phyloP scores from a whole-genome alignment of 352 stramenopile species.

The Hyaloperonospora brassicae region DNA sequence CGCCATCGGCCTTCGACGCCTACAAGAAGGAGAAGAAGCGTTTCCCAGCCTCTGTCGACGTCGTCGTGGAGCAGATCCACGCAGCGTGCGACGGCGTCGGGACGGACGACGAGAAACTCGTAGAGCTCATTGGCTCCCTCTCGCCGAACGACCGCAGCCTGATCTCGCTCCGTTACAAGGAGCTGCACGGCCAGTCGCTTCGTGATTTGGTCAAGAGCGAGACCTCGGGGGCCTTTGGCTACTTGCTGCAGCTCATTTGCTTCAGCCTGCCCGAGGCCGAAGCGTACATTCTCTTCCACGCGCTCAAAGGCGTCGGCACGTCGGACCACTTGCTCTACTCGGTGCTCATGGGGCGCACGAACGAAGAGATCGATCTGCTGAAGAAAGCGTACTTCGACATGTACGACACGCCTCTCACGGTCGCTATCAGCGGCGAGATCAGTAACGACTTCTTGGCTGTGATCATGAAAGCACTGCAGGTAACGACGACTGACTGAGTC shows the following conservation, averaged over 20 bases:
- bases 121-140: conserved; percentile 39
- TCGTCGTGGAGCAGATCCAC: conserved; percentile 54
- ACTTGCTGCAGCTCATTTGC: conserved; percentile 47
- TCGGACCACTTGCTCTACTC: conserved; percentile 58
- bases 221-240: conserved; percentile 53
- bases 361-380: conserved; percentile 41
- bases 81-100: conserved; percentile 49
- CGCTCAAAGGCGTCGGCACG: conserved; percentile 45
- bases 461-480: conserved; percentile 45
- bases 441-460: conserved; percentile 42
- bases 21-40: conserved; percentile 54
- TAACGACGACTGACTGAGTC: conserved; percentile 3
- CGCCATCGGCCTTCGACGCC: conserved; percentile 44
- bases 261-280: conserved; percentile 52
- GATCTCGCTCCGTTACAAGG: conserved; percentile 48
- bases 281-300: conserved; percentile 53
- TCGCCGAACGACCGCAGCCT: conserved; percentile 42
- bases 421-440: conserved; percentile 38
- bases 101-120: conserved; percentile 57
- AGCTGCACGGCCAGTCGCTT: conserved; percentile 41
- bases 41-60: conserved; percentile 39
- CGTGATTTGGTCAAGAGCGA: conserved; percentile 53
- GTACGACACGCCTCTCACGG: conserved; percentile 43
- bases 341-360: conserved; percentile 43
- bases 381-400: conserved; percentile 53